Evolutionary conservation across 2,329 filamentous ascomycete species (phyloP).

Genomic region (Lomentospora prolificans): DNA sequence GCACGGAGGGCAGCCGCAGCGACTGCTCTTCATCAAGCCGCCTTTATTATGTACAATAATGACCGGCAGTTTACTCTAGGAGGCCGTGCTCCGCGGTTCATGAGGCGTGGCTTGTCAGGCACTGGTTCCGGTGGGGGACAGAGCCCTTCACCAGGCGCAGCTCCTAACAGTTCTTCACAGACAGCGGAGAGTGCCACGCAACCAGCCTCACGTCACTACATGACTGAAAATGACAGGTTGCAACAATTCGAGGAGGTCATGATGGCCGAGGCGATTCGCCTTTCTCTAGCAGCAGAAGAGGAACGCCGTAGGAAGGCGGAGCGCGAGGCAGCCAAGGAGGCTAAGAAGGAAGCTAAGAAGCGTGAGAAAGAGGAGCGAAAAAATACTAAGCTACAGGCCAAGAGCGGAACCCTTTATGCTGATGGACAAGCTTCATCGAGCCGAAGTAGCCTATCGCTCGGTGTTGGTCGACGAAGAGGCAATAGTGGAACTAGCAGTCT

Average conservation of each 20-base stretch:
- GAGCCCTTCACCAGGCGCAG: not conserved
- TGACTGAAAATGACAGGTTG: conserved; percentile 33
- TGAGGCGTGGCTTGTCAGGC: conserved; percentile 4
- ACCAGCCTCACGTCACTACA: not conserved
- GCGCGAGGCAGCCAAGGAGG: conserved; percentile 66
- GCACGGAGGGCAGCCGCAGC: conserved; percentile 82
- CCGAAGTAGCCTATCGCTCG: conserved; percentile 55
- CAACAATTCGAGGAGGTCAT: conserved; percentile 95
- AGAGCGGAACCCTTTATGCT: conserved; percentile 24
- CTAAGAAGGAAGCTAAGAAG: conserved; percentile 71
- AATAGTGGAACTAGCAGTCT: conserved; percentile 52
- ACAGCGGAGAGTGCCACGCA: not conserved
- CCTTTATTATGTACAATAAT: conserved; percentile 71
- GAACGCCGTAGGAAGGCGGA: conserved; percentile 81
- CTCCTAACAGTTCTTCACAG: conserved; percentile 5
- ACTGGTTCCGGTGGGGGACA: conserved; percentile 3
- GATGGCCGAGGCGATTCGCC: conserved; percentile 91
- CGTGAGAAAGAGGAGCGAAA: conserved; percentile 79
- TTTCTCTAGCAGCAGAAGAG: conserved; percentile 87
- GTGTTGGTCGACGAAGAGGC: conserved; percentile 46
- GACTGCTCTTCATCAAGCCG: conserved; percentile 87
- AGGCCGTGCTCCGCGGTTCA: conserved; percentile 2
- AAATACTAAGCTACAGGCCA: conserved; percentile 52
- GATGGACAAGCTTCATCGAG: conserved; percentile 41
- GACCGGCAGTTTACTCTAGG: conserved; percentile 19